phyloP scores from a whole-genome alignment of 1,284 basidiomycete species.

The Trametes pubescens region DNA sequence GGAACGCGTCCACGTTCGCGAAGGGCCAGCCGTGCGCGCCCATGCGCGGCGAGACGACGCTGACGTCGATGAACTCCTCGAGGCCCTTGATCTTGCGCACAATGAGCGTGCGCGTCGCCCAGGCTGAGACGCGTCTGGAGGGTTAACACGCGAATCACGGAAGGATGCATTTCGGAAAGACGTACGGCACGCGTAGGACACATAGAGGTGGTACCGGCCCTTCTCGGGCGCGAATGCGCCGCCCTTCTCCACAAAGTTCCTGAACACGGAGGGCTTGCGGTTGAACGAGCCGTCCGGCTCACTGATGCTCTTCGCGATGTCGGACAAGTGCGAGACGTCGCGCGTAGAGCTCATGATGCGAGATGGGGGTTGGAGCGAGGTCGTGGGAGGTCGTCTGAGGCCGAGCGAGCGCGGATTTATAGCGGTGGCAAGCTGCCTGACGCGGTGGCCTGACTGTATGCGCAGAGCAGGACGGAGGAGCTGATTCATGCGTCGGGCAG shows the following conservation, averaged over 20 bases:
- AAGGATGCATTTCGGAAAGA: not conserved
- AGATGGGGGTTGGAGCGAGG: not conserved
- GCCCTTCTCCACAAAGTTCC: constrained; percentile 75
- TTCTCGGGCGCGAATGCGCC: constrained; percentile 85
- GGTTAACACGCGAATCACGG: no score
- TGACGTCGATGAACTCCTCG: constrained; percentile 81
- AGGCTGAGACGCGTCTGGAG: constrained; percentile 57
- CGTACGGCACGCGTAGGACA: constrained; percentile 83
- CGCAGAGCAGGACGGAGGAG: not conserved
- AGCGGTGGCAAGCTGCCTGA: not conserved
- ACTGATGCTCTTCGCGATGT: constrained; percentile 66
- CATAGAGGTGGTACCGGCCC: constrained; percentile 90
- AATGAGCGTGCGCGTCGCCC: constrained; percentile 94
- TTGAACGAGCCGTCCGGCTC: constrained; percentile 82
- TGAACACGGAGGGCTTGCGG: constrained; percentile 76
- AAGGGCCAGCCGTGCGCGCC: constrained; percentile 91
- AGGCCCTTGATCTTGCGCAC: constrained; percentile 92
- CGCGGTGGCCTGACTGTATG: not conserved
- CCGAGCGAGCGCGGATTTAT: not conserved
- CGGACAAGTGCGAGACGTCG: constrained; percentile 41
- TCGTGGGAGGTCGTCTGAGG: not conserved
- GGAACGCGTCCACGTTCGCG: constrained; percentile 73
- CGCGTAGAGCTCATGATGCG: constrained; percentile 25
- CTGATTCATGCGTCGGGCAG: not conserved
- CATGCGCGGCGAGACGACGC: constrained; percentile 94